phyloP scores from a whole-genome alignment of 352 stramenopile species.

The Phytophthora nicotianae region DNA sequence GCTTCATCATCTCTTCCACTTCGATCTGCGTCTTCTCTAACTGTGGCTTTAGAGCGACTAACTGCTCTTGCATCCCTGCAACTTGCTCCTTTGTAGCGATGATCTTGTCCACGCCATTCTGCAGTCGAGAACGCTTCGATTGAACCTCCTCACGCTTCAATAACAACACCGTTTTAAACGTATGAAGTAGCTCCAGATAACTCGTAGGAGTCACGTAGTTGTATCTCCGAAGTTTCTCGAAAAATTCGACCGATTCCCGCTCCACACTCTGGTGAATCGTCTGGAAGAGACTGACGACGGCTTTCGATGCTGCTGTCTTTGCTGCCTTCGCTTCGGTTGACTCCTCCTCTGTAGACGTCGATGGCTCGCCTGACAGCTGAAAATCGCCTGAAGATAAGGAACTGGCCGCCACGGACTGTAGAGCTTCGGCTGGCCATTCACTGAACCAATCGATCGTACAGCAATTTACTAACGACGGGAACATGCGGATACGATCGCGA shows the following conservation, averaged over 20 bases:
- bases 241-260: slow-evolving; percentile 80
- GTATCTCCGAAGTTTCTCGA: slow-evolving; percentile 85
- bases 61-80: slow-evolving; percentile 90
- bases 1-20: slow-evolving; percentile 93
- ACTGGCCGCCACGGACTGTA: slow-evolving; percentile 75
- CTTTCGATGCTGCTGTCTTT: slow-evolving; percentile 23
- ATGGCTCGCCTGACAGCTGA: slow-evolving; percentile 43
- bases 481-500: slow-evolving; percentile 92
- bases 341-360: slow-evolving; percentile 20
- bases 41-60: slow-evolving; percentile 92
- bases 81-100: slow-evolving; percentile 93
- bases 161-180: slow-evolving; percentile 91
- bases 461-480: slow-evolving; percentile 89
- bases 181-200: slow-evolving; percentile 93
- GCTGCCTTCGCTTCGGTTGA: slow-evolving; percentile 16
- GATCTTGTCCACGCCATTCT: slow-evolving; percentile 94
- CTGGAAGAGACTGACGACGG: slow-evolving; percentile 80
- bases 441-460: slow-evolving; percentile 92
- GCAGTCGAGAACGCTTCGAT: slow-evolving; percentile 81
- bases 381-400: slow-evolving; percentile 62
- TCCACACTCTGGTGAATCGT: slow-evolving; percentile 93
- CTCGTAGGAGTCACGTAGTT: slow-evolving; percentile 96
- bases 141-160: slow-evolving; percentile 91
- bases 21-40: slow-evolving; percentile 93
- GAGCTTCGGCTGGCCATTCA: slow-evolving; percentile 83